Evolutionary conservation across 2,329 filamentous ascomycete genomes (phyloP).

Genomic region (Phialemonium atrogriseum): DNA sequence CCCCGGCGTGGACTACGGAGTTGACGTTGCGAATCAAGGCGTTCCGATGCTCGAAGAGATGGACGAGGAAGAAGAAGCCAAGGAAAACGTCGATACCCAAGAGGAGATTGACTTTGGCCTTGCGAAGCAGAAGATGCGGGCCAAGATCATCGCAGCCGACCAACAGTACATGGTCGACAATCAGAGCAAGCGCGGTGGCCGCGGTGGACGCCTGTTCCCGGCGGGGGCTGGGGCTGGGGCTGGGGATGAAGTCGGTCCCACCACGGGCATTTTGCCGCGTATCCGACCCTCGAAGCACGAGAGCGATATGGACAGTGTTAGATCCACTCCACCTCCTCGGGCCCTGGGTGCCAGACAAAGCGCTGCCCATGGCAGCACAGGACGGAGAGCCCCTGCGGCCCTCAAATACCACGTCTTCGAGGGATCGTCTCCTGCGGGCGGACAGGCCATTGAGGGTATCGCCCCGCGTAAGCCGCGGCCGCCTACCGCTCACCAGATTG

Average conservation of each 20-base stretch:
- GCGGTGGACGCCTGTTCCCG: conserved; percentile 17
- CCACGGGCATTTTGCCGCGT: conserved; percentile 48
- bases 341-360: conserved; percentile 23
- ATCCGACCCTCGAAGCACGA: conserved; percentile 57
- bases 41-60: conserved; percentile 60
- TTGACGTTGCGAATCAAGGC: conserved; percentile 58
- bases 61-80: conserved; percentile 53
- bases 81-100: conserved; percentile 67
- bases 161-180: conserved; percentile 58
- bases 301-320: conserved; percentile 43
- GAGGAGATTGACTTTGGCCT: conserved; percentile 64
- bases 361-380: conserved; percentile 21
- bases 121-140: conserved; percentile 65
- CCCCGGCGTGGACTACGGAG: conserved; percentile 54
- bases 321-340: conserved; percentile 42
- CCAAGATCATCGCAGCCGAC: conserved; percentile 67
- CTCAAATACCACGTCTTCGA: conserved; percentile 55
- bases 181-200: conserved; percentile 45
- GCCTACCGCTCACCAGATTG: conserved; percentile 73
- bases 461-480: conserved; percentile 59
- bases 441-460: conserved; percentile 45
- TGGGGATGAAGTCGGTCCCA: conserved; percentile 43
- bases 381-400: conserved; percentile 34
- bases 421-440: conserved; percentile 49
- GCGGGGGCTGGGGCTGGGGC: too few relatives aligned